Percentiles rank a stretch among this genome's conserved stretches.
Evolutionary conservation across 2,329 filamentous ascomycete species (phyloP).

Genomic region (Botrytis cinerea): DNA sequence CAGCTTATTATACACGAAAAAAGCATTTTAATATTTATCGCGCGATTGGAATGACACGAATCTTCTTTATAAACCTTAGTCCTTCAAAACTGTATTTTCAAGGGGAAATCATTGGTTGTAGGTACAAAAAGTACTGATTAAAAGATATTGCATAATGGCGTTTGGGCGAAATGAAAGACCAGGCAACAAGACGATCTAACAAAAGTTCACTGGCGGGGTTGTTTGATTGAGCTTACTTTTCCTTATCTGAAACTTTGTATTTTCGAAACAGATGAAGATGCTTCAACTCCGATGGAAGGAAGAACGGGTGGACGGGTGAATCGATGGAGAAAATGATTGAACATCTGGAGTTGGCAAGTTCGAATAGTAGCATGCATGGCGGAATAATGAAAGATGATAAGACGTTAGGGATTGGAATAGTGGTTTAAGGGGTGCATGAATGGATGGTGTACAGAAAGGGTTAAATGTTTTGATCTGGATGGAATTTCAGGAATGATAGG

Average conservation of each 20-base stretch:
- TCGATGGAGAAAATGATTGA: not conserved
- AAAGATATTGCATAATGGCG: constrained; percentile 12
- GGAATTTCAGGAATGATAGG: not conserved
- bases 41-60: constrained; percentile 12
- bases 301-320: not conserved
- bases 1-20: constrained; percentile 21
- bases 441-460: not conserved
- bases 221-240: not conserved
- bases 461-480: not conserved
- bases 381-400: constrained; percentile 9
- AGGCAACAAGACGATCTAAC: not conserved
- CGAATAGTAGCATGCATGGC: not conserved
- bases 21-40: constrained; percentile 23
- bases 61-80: not conserved
- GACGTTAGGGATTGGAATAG: not conserved
- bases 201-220: not conserved
- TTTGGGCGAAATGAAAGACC: not conserved
- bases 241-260: not conserved
- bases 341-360: constrained; percentile 8
- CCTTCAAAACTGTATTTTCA: not conserved
- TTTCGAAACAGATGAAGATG: not conserved
- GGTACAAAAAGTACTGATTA: not conserved
- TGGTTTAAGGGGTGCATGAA: not conserved
- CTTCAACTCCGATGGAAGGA: not conserved
- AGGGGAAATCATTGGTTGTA: not conserved